Base-by-base conservation (phyloP, 78 protist species). In the Dictyostelium brefeldianum region DNA sequence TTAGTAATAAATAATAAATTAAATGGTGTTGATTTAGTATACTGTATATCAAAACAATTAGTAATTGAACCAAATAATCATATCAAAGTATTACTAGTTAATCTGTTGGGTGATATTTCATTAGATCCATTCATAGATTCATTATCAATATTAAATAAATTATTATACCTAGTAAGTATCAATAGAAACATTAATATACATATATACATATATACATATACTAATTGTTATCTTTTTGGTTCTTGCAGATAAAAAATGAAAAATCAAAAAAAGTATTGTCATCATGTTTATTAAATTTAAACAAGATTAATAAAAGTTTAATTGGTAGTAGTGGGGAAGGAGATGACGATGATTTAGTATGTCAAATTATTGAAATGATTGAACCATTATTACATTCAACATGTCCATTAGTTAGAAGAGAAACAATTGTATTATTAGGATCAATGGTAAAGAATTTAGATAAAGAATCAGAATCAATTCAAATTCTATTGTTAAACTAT, bases 81-180 rank as follows among this genome's bases (percentile, higher is more conserved):
- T 46, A 71, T 91, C 11, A 74, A 25, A 69, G 90, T 81, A 27
- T 67, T 81, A 14, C 18, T 81, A 41, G 27, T 91, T 22, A 29
- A 78, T 25, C 18, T 91, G 2, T 27, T 91, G 1, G 67, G 78
- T 18, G 50, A 36, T 20, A 7, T 91, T 5, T 47, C 85, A 15
- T 48, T 91, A 8, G 95, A 91, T 78, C 89, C 82, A 20, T 82
- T 46, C 20, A 79, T 91, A 15, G 95, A 91, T n/a, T 54, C 78
- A 10, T 47, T 57, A 25, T 8, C 48, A 41, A 57, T 71, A 6
- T 25, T 83, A 25, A 51, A 80, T 71, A 62, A 74, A 25, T 36
- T 91, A 36, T 51, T 79, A 18, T n/a, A 70, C 11, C 36, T 57
- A 29, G 89, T 90, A 64, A 31, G 78, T 62, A 67, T 10, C 2